Evolutionary conservation across 805 yeast species (phyloP), one percentile per base, ranked within the genome.

Genomic region (Wickerhamiella occidentalis): DNA sequence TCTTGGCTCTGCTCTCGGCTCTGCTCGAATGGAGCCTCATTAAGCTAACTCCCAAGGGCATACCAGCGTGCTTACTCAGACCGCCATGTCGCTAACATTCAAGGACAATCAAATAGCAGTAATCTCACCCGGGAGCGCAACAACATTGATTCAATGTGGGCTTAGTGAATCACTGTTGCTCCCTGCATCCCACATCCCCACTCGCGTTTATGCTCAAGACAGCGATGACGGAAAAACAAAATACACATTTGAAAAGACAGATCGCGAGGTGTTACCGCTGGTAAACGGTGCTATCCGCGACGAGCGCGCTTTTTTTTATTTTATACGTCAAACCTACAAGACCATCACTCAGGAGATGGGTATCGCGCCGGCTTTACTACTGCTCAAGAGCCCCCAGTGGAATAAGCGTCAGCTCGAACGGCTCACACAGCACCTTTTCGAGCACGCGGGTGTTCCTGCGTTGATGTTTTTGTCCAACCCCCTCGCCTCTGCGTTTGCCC

Each of bases 101-200:
- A 59, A 68, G 44, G 71, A 68, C 60, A 67, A 63, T 49, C 64
- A 65, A 53, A 57, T 68, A 42, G 57, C 67, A 53, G 71, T 88
- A 25, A 75, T 88, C 25, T 80, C 85, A 49, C 85, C 94, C 1
- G 95, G 96, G 25, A 82, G 94, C 2, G 70, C 68, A 48, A 68
- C 74, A 48, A 85, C 96, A 0, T 68, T 81, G 48, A 84, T 85
- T 25, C 83, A 82, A 56, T 79, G 84, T 61, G 96, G 96, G 1
- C 69, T 88, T 23, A 70, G 73, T 23, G 94, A 82, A 56, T 70
- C 83, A 1, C 72, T 85, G 53, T 67, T 82, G 7, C 85, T 92
- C 1, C 94, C 96, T 1, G 75, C 79, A 22, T 76, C 75, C 54
- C 77, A 77, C 50, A 70, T 87, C 25, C 94, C 95, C n/a, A 79